Conservation (phyloP, 163 green algal species). For the Chloromonas sp. region DNA sequence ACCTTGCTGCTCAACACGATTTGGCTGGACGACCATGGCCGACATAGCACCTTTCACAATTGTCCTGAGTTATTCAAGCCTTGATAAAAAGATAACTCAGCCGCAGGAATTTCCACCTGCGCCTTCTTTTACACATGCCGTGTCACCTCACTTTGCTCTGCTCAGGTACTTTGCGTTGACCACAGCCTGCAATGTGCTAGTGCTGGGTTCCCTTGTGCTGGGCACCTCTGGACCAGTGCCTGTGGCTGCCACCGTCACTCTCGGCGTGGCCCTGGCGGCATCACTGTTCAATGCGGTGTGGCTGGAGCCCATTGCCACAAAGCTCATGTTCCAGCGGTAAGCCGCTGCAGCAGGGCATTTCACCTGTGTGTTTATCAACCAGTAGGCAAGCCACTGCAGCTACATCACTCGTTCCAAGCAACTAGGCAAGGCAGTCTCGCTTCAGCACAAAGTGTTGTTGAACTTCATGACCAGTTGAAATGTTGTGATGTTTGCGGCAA, state of each 20-base stretch:
- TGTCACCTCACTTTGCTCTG: no score
- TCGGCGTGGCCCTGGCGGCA: constrained; percentile 18
- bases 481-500: no score
- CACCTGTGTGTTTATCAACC: no score
- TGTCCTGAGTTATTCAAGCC: no score
- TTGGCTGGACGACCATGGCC: not conserved
- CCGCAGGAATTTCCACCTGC: no score
- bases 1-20: no score
- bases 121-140: no score
- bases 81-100: no score
- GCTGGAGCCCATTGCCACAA: constrained; percentile 27
- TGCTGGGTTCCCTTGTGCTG: constrained; percentile 18
- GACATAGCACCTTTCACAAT: not conserved
- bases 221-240: not conserved
- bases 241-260: constrained; percentile 9
- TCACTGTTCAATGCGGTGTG: constrained; percentile 25
- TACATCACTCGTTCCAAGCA: no score
- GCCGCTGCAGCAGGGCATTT: not conserved
- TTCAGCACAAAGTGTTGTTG: no score
- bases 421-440: no score
- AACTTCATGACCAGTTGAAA: no score
- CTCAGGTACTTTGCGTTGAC: constrained; percentile 33
- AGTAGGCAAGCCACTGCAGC: not conserved
- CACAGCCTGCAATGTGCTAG: constrained; percentile 23
- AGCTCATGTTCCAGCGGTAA: constrained; percentile 38